A percentile compares a stretch with the other conserved stretches of the same genome.
phyloP scores from a whole-genome alignment of 1,284 basidiomycete species.

The Exobasidium cylindrosporum region DNA sequence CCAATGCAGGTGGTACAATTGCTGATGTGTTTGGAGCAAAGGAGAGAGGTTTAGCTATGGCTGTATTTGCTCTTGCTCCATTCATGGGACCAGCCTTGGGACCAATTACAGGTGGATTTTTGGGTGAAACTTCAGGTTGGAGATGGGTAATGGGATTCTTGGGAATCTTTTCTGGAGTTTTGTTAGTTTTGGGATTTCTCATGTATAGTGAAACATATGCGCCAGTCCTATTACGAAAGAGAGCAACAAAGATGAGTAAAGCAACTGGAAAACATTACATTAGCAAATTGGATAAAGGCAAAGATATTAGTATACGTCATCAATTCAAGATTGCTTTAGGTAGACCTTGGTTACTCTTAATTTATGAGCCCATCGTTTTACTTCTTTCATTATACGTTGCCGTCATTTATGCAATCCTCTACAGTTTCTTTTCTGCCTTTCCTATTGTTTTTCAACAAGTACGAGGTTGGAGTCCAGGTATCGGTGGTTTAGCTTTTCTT shows the following conservation, averaged over 20 bases:
- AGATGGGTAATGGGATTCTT: conserved; percentile 55
- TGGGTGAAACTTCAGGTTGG: conserved; percentile 18
- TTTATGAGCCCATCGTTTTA: conserved; percentile 37
- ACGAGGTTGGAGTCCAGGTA: conserved; percentile 12
- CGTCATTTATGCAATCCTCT: conserved; percentile 19
- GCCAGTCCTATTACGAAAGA: conserved; percentile 39
- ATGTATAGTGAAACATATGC: conserved; percentile 44
- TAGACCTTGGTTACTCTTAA: conserved; percentile 46
- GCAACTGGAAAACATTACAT: conserved; percentile 46
- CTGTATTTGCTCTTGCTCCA: conserved; percentile 69
- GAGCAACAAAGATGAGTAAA: conserved; percentile 37
- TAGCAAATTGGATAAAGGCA: conserved; percentile 43
- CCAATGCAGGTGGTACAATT: conserved; percentile 61
- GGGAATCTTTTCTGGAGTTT: conserved; percentile 64
- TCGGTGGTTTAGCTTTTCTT: conserved; percentile 14
- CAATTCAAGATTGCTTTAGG: conserved; percentile 41
- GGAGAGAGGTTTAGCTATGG: conserved; percentile 68
- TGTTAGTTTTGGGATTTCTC: conserved; percentile 28
- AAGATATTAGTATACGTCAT: conserved; percentile 28
- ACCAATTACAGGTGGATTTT: conserved; percentile 48
- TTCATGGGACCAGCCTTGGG: conserved; percentile 68
- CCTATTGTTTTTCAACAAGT: conserved; percentile 13
- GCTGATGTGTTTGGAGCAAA: conserved; percentile 68
- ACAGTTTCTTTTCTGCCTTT: conserved; percentile 9
- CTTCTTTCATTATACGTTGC: conserved; percentile 31